phyloP scores from a whole-genome alignment of 2,329 filamentous ascomycete species.

The Pseudocercospora vitis region DNA sequence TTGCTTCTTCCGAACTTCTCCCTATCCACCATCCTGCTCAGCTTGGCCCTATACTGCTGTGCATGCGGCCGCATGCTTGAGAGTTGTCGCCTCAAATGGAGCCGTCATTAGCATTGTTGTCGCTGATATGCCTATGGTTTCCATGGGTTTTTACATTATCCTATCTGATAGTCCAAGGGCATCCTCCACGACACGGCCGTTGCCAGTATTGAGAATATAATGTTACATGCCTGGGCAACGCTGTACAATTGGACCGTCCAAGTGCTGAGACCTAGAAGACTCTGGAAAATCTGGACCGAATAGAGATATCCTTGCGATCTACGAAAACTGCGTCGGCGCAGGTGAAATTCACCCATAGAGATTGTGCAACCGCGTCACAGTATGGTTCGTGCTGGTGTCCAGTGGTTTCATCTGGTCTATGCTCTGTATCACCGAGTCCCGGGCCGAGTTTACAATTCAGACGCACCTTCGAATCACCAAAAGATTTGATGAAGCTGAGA shows the following conservation, averaged over 20 bases:
- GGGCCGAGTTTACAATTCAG: too few relatives aligned
- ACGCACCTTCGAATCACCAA: too few relatives aligned
- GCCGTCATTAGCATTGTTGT: too few relatives aligned
- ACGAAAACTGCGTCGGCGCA: conserved; percentile 46
- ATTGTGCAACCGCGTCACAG: conserved; percentile 46
- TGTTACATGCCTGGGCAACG: conserved; percentile 39
- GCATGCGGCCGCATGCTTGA: too few relatives aligned
- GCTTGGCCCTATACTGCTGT: too few relatives aligned
- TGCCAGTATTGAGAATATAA: conserved; percentile 44
- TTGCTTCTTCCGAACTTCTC: too few relatives aligned
- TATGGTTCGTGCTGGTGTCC: conserved; percentile 46
- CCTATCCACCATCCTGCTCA: too few relatives aligned
- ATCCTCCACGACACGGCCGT: conserved; percentile 44
- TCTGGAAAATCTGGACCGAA: conserved; percentile 53
- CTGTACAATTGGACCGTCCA: conserved; percentile 14
- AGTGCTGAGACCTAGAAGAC: conserved; percentile 20
- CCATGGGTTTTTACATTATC: conserved; percentile 48
- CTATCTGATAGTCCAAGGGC: conserved; percentile 48
- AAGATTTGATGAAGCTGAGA: too few relatives aligned
- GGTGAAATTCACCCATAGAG: conserved; percentile 50
- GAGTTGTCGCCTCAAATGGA: background rate
- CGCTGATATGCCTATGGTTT: conserved; percentile 47
- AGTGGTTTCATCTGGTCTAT: conserved; percentile 46
- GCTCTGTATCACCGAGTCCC: conserved; percentile 25
- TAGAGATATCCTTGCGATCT: conserved; percentile 42